These are phyloP conservation scores for Closterium sp. DNA, from an alignment of 139 green algal genomes.

Conservation along the genomic window DNA sequence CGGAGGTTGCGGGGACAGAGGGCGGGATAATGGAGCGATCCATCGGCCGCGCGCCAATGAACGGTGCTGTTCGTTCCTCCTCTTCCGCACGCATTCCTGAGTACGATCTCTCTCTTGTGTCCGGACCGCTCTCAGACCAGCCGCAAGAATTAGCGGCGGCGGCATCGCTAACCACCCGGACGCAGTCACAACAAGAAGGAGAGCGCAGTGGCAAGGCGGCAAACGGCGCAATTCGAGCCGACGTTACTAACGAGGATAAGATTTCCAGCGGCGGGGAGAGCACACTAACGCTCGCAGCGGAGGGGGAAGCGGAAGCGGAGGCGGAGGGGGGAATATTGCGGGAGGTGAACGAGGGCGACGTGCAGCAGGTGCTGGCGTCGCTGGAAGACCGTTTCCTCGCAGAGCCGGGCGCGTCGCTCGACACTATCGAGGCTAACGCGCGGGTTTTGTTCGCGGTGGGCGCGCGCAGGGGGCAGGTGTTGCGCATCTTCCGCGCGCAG, in stretches of 20 bases:
- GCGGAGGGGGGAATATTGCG: not conserved
- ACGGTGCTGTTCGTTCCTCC: not conserved
- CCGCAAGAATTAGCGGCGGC: not conserved
- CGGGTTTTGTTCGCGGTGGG: not conserved
- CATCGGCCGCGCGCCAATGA: not conserved
- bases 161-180: not conserved
- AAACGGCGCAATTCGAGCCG: not conserved
- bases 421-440: not conserved
- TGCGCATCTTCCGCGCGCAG: conserved; percentile 7
- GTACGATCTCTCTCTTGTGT: not conserved
- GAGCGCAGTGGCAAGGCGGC: not conserved
- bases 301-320: not conserved
- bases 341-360: not conserved
- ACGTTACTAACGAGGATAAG: not conserved
- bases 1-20: not conserved
- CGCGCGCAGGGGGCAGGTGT: conserved; percentile 3
- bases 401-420: not conserved
- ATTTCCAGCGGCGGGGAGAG: not conserved
- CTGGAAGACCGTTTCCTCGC: not conserved
- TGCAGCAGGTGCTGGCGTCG: not conserved
- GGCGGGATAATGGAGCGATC: not conserved
- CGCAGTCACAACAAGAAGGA: not conserved
- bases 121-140: not conserved
- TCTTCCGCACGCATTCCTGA: not conserved
- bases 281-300: not conserved